These are phyloP conservation scores for Xylariales sp. DNA, from an alignment of 2,329 filamentous ascomycete species.

Conservation along the genomic window DNA sequence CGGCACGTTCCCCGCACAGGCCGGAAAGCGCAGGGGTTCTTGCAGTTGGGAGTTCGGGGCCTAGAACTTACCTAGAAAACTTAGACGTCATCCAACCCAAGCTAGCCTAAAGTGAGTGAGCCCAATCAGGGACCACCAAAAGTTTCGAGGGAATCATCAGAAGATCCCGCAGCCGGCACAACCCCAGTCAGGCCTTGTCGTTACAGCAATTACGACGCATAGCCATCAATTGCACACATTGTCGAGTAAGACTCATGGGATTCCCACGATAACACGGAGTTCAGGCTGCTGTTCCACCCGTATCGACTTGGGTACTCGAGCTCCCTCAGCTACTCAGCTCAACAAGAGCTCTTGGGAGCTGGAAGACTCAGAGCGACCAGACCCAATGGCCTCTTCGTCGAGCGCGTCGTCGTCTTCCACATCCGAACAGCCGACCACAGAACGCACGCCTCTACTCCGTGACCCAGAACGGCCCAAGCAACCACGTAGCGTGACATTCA, in stretches of 20 bases:
- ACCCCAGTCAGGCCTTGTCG: too few relatives aligned
- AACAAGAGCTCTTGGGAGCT: neutral
- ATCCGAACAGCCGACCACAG: conserved; percentile 14
- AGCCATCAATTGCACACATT: too few relatives aligned
- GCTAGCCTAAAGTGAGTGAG: too few relatives aligned
- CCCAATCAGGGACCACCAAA: too few relatives aligned
- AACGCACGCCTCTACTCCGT: conserved; percentile 27
- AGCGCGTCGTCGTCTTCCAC: conserved; percentile 17
- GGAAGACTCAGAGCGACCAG: too few relatives aligned
- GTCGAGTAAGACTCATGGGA: too few relatives aligned
- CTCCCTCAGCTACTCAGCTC: neutral
- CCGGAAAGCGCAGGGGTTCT: neutral
- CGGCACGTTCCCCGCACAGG: conserved; percentile 1
- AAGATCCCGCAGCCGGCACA: too few relatives aligned
- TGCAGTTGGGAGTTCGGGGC: neutral
- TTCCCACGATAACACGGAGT: too few relatives aligned
- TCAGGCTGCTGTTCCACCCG: conserved; percentile 2
- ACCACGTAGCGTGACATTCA: conserved; percentile 70
- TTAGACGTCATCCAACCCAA: conserved; percentile 8
- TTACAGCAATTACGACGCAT: too few relatives aligned
- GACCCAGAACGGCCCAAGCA: conserved; percentile 36
- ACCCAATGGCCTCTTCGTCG: too few relatives aligned
- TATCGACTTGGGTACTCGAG: neutral
- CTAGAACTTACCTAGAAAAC: conserved; percentile 5
- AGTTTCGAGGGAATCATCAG: too few relatives aligned